phyloP scores from a whole-genome alignment of 2,329 filamentous ascomycete species.

The Paraphoma sp. region DNA sequence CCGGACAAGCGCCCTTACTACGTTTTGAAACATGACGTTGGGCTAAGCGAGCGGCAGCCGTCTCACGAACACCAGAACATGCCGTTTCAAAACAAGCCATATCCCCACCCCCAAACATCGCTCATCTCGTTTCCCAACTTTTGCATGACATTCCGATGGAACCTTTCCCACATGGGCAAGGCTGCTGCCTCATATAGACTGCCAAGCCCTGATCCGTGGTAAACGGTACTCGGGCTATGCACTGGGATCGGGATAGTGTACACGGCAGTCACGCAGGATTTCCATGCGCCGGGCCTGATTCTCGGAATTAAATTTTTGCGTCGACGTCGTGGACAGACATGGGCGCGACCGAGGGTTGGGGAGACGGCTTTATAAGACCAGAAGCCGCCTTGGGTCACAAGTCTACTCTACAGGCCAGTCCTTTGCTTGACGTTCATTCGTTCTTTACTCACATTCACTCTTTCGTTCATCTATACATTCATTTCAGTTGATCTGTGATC shows the following conservation, averaged over 20 bases:
- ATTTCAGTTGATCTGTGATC: constrained; percentile 32
- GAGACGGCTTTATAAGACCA: constrained; percentile 13
- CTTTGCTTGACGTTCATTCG: constrained; percentile 23
- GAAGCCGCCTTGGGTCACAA: no score
- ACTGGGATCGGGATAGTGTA: constrained; percentile 11
- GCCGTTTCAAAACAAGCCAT: constrained; percentile 28
- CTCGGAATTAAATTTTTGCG: constrained; percentile 24
- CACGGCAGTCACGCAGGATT: constrained; percentile 25
- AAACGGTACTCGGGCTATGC: constrained; percentile 14
- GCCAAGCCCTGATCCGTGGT: constrained; percentile 12
- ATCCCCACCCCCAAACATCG: constrained; percentile 20
- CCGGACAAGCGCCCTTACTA: constrained; percentile 18
- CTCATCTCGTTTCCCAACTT: constrained; percentile 27
- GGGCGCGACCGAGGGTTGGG: background rate
- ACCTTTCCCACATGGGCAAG: constrained; percentile 12
- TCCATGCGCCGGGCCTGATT: constrained; percentile 21
- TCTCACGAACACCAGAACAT: constrained; percentile 21
- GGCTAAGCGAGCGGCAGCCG: constrained; percentile 19
- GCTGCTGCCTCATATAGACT: constrained; percentile 21
- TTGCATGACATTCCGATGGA: constrained; percentile 19
- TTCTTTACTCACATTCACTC: constrained; percentile 3
- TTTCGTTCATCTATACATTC: constrained; percentile 15
- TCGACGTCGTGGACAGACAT: background rate
- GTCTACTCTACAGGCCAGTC: constrained; percentile 29
- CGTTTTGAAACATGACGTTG: constrained; percentile 29